Conservation (phyloP, 2,329 filamentous ascomycete species). For the Claviceps paspali region DNA sequence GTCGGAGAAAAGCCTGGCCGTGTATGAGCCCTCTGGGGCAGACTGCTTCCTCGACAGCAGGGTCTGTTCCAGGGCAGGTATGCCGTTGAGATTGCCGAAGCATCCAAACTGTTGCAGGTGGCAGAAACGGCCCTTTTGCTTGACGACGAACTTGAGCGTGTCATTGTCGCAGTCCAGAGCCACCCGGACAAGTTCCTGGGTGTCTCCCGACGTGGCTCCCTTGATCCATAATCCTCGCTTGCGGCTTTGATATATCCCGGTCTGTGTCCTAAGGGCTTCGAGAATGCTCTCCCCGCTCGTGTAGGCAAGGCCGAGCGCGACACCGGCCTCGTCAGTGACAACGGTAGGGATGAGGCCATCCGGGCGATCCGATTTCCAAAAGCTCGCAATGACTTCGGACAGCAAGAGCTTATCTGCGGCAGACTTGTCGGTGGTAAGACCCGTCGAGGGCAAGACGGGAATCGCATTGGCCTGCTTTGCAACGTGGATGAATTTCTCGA, state of each 20-base stretch:
- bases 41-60: conserved; percentile 66
- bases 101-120: conserved; percentile 86
- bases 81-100: conserved; percentile 71
- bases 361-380: conserved; percentile 64
- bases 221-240: conserved; percentile 96
- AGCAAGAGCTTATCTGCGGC: conserved; percentile 41
- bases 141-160: conserved; percentile 77
- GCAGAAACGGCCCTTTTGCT: conserved; percentile 85
- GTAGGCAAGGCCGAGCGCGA: conserved; percentile 81
- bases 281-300: conserved; percentile 81
- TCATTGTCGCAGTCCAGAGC: conserved; percentile 88
- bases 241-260: conserved; percentile 86
- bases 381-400: conserved; percentile 55
- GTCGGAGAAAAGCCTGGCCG: conserved; percentile 81
- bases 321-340: conserved; percentile 75
- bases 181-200: conserved; percentile 74
- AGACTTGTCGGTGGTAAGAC: conserved; percentile 52
- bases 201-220: conserved; percentile 85
- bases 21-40: conserved; percentile 84
- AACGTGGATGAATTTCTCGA: conserved; percentile 31
- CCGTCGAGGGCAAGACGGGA: conserved; percentile 57
- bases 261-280: conserved; percentile 64
- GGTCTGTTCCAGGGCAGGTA: conserved; percentile 77
- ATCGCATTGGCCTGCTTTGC: conserved; percentile 41
- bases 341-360: conserved; percentile 82